phyloP scores from a whole-genome alignment of 805 yeast species.

The Tetrapisispora arboricola region DNA sequence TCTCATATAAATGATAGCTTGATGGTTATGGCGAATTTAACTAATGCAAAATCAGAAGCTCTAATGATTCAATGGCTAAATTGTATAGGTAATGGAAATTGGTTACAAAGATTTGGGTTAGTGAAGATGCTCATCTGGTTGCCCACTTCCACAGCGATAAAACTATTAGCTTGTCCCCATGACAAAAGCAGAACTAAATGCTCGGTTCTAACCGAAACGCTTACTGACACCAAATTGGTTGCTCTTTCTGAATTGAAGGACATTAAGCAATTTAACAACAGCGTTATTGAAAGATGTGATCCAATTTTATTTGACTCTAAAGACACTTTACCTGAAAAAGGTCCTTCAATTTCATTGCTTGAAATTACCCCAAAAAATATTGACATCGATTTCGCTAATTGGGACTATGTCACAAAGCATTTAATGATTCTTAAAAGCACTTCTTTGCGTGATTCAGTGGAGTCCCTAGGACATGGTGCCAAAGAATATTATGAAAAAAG shows the following conservation, averaged over 20 bases:
- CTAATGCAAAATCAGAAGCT: slow-evolving; percentile 48
- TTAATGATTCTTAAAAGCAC: slow-evolving; percentile 40
- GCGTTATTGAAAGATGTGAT: slow-evolving; percentile 12
- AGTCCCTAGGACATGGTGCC: slow-evolving; percentile 76
- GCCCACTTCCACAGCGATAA: slow-evolving; percentile 48
- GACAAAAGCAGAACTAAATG: slow-evolving; percentile 47
- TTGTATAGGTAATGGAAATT: slow-evolving; percentile 57
- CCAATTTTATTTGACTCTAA: slow-evolving; percentile 28
- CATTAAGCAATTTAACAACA: slow-evolving; percentile 12
- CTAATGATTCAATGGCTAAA: slow-evolving; percentile 64
- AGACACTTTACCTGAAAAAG: slow-evolving; percentile 24
- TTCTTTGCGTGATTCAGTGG: slow-evolving; percentile 38
- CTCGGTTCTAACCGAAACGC: slow-evolving; percentile 54
- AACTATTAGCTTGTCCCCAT: slow-evolving; percentile 49
- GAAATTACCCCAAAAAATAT: slow-evolving; percentile 43
- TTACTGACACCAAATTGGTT: slow-evolving; percentile 46
- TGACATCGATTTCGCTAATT: slow-evolving; percentile 41
- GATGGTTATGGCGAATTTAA: slow-evolving; percentile 49
- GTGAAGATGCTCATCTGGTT: slow-evolving; percentile 68
- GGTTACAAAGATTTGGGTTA: slow-evolving; percentile 65
- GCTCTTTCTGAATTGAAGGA: slow-evolving; percentile 34
- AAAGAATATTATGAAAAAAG: slow-evolving; percentile 35
- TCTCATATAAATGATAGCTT: slow-evolving; percentile 42
- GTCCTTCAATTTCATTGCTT: slow-evolving; percentile 40
- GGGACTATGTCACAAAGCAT: slow-evolving; percentile 59